A percentile compares a stretch with the other conserved stretches of the same genome.
phyloP scores from a whole-genome alignment of 2,329 filamentous ascomycete species.

The Pseudocercospora ulei region DNA sequence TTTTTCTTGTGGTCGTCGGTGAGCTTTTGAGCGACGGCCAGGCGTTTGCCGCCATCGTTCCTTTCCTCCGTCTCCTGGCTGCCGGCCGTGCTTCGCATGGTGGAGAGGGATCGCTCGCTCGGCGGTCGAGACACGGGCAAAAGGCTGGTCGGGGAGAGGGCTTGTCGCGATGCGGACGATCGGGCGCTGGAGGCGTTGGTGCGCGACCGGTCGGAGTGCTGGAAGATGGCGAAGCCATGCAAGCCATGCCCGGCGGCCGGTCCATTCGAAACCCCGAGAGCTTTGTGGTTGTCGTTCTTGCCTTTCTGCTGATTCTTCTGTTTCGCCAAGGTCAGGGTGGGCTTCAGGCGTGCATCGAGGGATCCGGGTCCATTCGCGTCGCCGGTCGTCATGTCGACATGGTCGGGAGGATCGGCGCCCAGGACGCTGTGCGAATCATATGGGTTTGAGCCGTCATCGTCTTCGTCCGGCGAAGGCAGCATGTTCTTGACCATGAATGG shows the following conservation, averaged over 20 bases:
- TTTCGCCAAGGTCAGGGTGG: conserved; percentile 57
- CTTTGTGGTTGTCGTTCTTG: conserved; percentile 28
- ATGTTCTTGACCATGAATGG: conserved; percentile 52
- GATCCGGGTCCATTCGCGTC: conserved; percentile 58
- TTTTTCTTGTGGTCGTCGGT: conserved; percentile 21
- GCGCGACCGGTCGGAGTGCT: conserved; percentile 33
- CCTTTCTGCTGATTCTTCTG: conserved; percentile 19
- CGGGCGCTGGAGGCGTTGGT: conserved; percentile 17
- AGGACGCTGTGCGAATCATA: conserved; percentile 38
- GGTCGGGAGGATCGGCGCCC: conserved; percentile 14
- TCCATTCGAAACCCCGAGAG: conserved; percentile 29
- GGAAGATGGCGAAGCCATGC: conserved; percentile 40
- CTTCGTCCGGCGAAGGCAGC: conserved; percentile 40
- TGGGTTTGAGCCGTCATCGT: conserved; percentile 39
- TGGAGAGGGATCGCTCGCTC: conserved; percentile 29
- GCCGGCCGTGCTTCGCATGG: conserved; percentile 23
- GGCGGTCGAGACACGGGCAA: conserved; percentile 28
- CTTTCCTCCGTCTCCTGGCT: conserved; percentile 24
- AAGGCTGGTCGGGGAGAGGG: conserved; percentile 24
- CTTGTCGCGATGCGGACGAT: conserved; percentile 23
- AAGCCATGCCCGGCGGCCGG: conserved; percentile 23
- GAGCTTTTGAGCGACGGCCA: conserved; percentile 9
- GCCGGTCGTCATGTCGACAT: conserved; percentile 5
- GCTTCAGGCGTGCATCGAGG: conserved; percentile 70
- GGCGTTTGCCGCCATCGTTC: conserved; percentile 31